These are phyloP conservation scores for Ophiostoma tasmaniense DNA, from an alignment of 2,329 filamentous ascomycete genomes.

Conservation along the genomic window DNA sequence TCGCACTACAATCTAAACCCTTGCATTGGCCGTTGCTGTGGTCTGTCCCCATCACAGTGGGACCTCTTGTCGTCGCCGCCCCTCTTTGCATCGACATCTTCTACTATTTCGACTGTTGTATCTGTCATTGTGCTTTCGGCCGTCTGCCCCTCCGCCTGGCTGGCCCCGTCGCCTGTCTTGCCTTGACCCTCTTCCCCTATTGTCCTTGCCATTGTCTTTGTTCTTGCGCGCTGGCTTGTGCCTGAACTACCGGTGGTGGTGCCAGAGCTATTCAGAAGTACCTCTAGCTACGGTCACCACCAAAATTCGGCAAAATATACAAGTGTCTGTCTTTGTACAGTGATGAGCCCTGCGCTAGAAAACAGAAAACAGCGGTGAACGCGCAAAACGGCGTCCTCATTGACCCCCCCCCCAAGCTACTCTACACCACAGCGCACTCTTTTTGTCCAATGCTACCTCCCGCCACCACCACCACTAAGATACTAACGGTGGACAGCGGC, in stretches of 20 bases:
- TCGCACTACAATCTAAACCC: slow-evolving; percentile 4
- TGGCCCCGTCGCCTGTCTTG: not conserved
- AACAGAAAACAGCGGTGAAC: slow-evolving; percentile 20
- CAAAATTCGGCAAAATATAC: not conserved
- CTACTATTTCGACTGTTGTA: not conserved
- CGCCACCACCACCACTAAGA: not conserved
- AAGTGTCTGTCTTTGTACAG: not conserved
- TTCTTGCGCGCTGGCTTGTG: not conserved
- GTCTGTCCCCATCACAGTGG: slow-evolving; percentile 15
- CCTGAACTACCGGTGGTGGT: not conserved
- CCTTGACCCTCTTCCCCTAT: not conserved
- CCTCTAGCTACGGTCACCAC: not conserved
- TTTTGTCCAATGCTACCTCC: slow-evolving; percentile 5
- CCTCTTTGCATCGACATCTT: slow-evolving; percentile 1
- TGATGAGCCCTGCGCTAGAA: slow-evolving; percentile 10
- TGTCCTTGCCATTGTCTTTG: not conserved
- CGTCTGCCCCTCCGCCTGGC: not conserved
- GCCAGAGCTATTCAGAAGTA: not conserved
- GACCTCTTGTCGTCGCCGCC: slow-evolving; percentile 3
- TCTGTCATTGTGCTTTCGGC: not conserved
- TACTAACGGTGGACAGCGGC: not conserved
- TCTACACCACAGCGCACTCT: not conserved
- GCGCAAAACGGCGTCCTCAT: slow-evolving; percentile 2
- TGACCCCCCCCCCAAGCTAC: not conserved
- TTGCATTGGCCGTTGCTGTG: slow-evolving; percentile 7